These are phyloP conservation scores for Drosera spatulata DNA, from an alignment of 179 eudicot species.

Conservation along the genomic window DNA sequence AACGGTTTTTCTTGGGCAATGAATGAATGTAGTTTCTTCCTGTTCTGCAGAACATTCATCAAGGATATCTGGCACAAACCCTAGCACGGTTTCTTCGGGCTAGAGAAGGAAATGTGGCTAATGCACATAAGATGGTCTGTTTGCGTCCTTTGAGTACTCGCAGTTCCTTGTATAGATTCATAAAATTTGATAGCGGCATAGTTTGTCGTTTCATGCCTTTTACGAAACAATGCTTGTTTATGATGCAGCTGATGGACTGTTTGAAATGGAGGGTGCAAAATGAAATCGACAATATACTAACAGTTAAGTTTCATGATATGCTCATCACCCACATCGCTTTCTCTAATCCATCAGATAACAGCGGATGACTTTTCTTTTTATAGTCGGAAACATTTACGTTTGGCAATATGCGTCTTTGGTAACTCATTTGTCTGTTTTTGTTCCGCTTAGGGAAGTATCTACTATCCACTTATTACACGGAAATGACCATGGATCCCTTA, in stretches of 20 bases:
- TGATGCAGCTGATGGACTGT: conserved; percentile 46
- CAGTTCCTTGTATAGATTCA: too few species aligned
- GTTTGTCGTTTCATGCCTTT: conserved; percentile 1
- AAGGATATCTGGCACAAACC: conserved; percentile 41
- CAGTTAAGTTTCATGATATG: conserved; percentile 21
- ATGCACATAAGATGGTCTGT: conserved; percentile 46
- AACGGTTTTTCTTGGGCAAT: too few species aligned
- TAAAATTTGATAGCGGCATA: too few species aligned
- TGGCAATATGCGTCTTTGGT: too few species aligned
- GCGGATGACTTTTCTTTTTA: too few species aligned
- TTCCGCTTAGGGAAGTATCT: too few species aligned
- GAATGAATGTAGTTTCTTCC: neutral
- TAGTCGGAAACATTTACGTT: too few species aligned
- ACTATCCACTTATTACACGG: neutral
- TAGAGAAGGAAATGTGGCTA: conserved; percentile 48
- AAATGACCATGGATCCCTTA: neutral
- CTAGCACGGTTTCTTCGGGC: conserved; percentile 56
- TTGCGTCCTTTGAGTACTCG: neutral
- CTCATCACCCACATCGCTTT: too few species aligned
- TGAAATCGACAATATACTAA: conserved; percentile 45
- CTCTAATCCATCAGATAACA: too few species aligned
- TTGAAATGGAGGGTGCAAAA: conserved; percentile 49
- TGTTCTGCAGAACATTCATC: conserved; percentile 40
- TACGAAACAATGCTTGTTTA: neutral
- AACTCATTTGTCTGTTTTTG: too few species aligned